Conservation (phyloP, 2,329 filamentous ascomycete genomes). For the Botrytis galanthina region DNA sequence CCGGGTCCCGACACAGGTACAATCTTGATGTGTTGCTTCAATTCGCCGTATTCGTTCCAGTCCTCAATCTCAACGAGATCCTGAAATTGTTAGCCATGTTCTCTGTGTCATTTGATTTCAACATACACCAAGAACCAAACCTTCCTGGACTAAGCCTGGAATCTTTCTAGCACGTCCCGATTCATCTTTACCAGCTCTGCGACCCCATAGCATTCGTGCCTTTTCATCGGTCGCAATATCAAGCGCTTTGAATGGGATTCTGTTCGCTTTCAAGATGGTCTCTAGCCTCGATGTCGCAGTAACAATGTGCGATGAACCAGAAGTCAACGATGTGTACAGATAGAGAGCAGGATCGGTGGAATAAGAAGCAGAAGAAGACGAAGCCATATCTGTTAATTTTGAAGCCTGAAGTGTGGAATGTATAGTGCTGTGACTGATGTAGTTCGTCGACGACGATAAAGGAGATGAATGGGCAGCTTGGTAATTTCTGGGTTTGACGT, state of each 20-base stretch:
- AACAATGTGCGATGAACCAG: conserved; percentile 92
- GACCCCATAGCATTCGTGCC: conserved; percentile 83
- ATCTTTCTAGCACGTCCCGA: conserved; percentile 68
- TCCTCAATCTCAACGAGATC: conserved; percentile 94
- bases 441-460: neutral
- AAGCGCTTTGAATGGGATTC: conserved; percentile 87
- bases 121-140: conserved; percentile 79
- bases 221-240: conserved; percentile 89
- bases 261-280: conserved; percentile 93
- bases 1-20: conserved; percentile 25
- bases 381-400: conserved; percentile 33
- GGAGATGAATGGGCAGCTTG: neutral
- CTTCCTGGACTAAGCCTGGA: conserved; percentile 84
- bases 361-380: conserved; percentile 36
- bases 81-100: conserved; percentile 46
- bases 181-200: conserved; percentile 71
- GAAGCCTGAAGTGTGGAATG: neutral
- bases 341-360: conserved; percentile 71
- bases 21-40: conserved; percentile 68
- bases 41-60: conserved; percentile 98
- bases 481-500: neutral
- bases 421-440: neutral
- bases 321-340: conserved; percentile 93
- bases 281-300: conserved; percentile 94
- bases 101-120: conserved; percentile 4